phyloP scores from a whole-genome alignment of 495 filamentous ascomycete species.

The Hypoxylon rickii region DNA sequence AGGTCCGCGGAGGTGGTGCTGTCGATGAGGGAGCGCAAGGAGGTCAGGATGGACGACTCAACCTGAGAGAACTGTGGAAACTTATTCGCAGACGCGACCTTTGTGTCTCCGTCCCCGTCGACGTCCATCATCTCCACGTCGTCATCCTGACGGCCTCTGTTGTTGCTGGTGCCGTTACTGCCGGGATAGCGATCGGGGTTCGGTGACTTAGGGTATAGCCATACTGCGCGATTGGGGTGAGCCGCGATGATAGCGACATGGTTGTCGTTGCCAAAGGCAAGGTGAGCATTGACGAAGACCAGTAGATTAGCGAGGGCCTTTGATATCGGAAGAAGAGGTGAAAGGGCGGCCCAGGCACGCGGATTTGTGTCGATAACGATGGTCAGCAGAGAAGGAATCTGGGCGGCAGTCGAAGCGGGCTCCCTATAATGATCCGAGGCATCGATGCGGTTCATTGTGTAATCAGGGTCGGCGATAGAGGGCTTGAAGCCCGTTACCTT shows the following conservation, averaged over 20 bases:
- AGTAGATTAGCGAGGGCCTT: conserved; percentile 87
- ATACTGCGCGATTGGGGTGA: conserved; percentile 80
- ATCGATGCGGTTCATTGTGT: conserved; percentile 84
- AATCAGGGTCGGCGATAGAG: neutral
- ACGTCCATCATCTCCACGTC: conserved; percentile 52
- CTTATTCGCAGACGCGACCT: conserved; percentile 69
- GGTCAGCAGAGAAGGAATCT: conserved; percentile 82
- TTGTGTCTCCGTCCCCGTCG: conserved; percentile 42
- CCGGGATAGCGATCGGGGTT: conserved; percentile 23
- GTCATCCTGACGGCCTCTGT: conserved; percentile 3
- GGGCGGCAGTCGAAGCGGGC: conserved; percentile 52
- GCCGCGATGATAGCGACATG: conserved; percentile 90
- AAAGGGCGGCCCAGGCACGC: conserved; percentile 84
- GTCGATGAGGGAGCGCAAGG: conserved; percentile 69
- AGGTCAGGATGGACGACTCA: conserved; percentile 74
- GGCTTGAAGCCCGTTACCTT: conserved; percentile 10
- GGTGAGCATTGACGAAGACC: conserved; percentile 94
- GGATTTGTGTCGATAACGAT: conserved; percentile 97
- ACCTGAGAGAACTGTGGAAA: conserved; percentile 88
- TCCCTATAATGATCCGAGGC: conserved; percentile 82
- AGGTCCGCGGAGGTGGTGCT: conserved; percentile 66
- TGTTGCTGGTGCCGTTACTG: conserved; percentile 6
- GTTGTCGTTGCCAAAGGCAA: conserved; percentile 90
- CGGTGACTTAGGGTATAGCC: conserved; percentile 74
- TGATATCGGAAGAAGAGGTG: conserved; percentile 76